Conservation (phyloP, 176 grass and related monocot genomes). For the Tuctoria greenei region DNA sequence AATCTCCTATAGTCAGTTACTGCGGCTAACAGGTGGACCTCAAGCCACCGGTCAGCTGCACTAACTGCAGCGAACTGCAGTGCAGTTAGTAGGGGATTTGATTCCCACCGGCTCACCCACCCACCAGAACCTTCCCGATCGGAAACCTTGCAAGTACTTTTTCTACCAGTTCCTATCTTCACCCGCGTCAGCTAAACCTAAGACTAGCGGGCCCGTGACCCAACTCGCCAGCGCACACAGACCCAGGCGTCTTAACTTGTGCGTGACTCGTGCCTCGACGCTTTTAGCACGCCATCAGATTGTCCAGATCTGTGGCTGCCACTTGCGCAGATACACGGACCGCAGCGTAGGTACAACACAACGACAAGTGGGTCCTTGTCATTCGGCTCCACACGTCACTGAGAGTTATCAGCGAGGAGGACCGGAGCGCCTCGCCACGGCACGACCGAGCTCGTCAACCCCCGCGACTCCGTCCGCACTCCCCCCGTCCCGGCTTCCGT, state of each 20-base stretch:
- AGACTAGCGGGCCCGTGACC: neutral
- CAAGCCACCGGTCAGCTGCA: too few species aligned
- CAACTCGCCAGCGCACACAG: conserved; percentile 26
- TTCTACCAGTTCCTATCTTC: neutral
- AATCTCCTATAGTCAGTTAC: too few species aligned
- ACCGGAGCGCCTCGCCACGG: conserved; percentile 26
- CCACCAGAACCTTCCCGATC: conserved; percentile 41
- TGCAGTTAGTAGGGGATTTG: too few species aligned
- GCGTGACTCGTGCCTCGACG: conserved; percentile 2
- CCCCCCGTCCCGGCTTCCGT: neutral
- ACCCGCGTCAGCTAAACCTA: neutral
- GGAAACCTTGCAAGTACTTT: neutral
- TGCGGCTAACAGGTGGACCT: too few species aligned
- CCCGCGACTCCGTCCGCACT: conserved; percentile 38
- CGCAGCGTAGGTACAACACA: rapidly evolving
- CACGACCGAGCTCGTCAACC: conserved; percentile 39
- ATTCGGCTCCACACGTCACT: neutral
- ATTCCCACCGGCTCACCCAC: too few species aligned
- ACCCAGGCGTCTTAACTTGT: conserved; percentile 2
- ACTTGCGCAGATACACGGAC: neutral
- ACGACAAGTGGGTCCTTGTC: neutral
- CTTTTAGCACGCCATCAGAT: conserved; percentile 5
- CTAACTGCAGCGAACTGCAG: too few species aligned
- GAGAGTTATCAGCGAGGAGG: neutral
- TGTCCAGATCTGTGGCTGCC: conserved; percentile 38